Percentiles rank a stretch among this genome's conserved stretches.
Evolutionary conservation across 2,329 filamentous ascomycete genomes (phyloP).

Genomic region (Zasmidium cellare): DNA sequence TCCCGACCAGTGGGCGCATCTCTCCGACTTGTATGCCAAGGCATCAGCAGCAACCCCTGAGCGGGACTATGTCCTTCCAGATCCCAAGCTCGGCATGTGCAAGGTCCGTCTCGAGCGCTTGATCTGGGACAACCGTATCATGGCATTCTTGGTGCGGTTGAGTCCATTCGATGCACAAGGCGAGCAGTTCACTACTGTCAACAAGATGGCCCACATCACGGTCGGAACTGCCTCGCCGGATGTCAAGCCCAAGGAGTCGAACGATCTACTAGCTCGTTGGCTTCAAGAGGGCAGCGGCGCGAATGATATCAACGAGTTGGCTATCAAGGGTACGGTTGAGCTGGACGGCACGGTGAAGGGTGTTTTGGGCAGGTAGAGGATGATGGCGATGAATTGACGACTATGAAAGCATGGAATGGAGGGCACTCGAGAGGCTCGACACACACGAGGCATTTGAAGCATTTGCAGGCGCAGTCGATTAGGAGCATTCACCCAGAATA

Average conservation of each 20-base stretch:
- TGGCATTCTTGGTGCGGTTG: conserved; percentile 85
- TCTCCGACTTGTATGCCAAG: conserved; percentile 59
- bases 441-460: neutral
- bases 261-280: conserved; percentile 78
- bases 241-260: conserved; percentile 94
- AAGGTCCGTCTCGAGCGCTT: conserved; percentile 64
- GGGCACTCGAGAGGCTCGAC: neutral
- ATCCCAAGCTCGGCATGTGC: conserved; percentile 62
- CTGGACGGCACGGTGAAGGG: conserved; percentile 57
- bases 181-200: conserved; percentile 63
- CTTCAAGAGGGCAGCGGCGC: conserved; percentile 58
- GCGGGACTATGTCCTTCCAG: conserved; percentile 40
- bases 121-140: conserved; percentile 82
- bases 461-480: conserved; percentile 1
- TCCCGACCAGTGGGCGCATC: conserved; percentile 73
- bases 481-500: neutral
- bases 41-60: conserved; percentile 34
- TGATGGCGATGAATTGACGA: neutral
- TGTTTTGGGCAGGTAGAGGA: conserved; percentile 40
- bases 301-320: conserved; percentile 56
- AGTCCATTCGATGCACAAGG: conserved; percentile 47
- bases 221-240: conserved; percentile 73
- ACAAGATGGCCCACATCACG: conserved; percentile 82
- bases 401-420: neutral
- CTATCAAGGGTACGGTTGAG: conserved; percentile 56